Base-by-base conservation (phyloP, 805 yeast species). In the Kodamaea leandrae region DNA sequence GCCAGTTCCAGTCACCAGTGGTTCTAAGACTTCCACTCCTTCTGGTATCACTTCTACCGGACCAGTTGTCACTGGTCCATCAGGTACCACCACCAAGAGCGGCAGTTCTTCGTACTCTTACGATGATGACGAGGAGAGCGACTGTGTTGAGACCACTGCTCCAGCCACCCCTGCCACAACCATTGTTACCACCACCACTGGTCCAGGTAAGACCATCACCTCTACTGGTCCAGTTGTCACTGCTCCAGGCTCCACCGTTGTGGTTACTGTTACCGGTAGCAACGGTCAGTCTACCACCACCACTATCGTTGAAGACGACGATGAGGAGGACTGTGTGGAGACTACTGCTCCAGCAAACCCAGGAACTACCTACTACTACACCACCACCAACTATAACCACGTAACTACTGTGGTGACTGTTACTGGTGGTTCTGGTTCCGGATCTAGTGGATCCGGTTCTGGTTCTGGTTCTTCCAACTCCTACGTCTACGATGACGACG, bases 321-420 rank as follows among this genome's bases (percentile, higher is more conserved):
- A 34, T 12, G 42, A 39, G n/a, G 42, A 39, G 14, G 37, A 34
- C 32, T 38, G 41, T 25, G 17, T 30, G 6, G 33, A 30, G 21
- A 30, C 33, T 6, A 15, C 19, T 9, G 18, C 19, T 30, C n/a
- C n/a, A n/a, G 33, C 10, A 4, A 27, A 20, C n/a, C 27, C 28
- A n/a, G 30, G 13, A 3, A 17, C 19, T 19, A 26, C 26, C 12
- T 39, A 25, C 27, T 24, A 29, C 32, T 44, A 44, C 37, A 47
- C 50, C 41, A 47, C 50, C 32, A 40, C 45, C 26, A 32, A 40
- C 39, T 27, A 30, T 23, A 33, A 37, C 39, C 37, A 28, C 32
- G 26, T 30, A 17, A 41, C 44, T 10, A 24, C 17, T 6, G 41
- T 37, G 23, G 42, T 37, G 24, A 37, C 41, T 17, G 32, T 26